Conservation (phyloP, 352 stramenopile species). For the Globisporangium emineosum region DNA sequence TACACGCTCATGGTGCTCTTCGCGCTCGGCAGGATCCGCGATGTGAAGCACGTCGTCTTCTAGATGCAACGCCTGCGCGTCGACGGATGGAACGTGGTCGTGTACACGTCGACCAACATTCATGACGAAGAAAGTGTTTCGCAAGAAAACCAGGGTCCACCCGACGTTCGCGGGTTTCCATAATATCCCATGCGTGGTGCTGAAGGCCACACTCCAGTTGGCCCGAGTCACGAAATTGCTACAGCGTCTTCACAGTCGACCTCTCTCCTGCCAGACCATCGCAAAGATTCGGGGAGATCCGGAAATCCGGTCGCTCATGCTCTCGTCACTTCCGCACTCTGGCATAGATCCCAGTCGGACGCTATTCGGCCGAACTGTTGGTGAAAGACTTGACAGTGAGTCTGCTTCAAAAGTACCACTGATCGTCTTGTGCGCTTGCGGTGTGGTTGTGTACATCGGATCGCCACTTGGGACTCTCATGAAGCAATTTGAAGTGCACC, state of each 20-base stretch:
- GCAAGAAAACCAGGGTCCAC: background rate
- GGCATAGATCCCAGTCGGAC: background rate
- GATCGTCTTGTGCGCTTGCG: background rate
- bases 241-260: background rate
- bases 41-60: background rate
- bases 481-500: background rate
- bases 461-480: background rate
- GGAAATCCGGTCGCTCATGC: background rate
- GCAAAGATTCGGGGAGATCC: background rate
- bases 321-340: background rate
- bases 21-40: background rate
- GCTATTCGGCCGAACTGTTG: background rate
- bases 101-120: conserved; percentile 1
- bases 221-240: background rate
- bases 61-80: background rate
- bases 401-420: background rate
- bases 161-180: background rate
- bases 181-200: background rate
- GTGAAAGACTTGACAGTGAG: background rate
- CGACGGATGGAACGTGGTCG: background rate
- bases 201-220: background rate
- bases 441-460: background rate
- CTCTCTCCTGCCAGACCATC: background rate
- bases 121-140: background rate
- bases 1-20: background rate